Evolutionary conservation across 75 land plant genomes (phyloP), one percentile per base, ranked within the genome.

Genomic region (Chamaecyparis obtusa): DNA sequence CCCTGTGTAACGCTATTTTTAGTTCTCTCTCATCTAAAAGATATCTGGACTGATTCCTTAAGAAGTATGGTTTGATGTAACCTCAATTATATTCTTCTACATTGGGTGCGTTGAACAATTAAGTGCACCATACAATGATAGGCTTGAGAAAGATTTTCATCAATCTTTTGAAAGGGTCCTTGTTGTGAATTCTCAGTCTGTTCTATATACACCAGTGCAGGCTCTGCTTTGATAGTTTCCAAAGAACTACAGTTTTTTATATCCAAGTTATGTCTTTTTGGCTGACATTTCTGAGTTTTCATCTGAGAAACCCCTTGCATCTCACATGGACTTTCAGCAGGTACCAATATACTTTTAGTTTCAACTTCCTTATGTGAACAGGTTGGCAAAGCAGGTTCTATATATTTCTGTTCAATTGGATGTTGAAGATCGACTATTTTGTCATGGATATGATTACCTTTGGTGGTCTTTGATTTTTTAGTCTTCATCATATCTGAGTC

Each of bases 321-420:
- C 48, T 44, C 83, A 43, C 48, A 24, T 81, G 51, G 48, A 80
- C 21, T 44, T 44, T 10, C 9, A 27, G 27, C 49, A 24, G 51
- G 9, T 80, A 44, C 3, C 49, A 8, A 3, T 17, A 19, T 27
- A 41, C 41, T 80, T 27, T 44, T 9, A 48, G 49, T 9, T 48
- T 48, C 44, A 44, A 78, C 85, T 85, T 88, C 57, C 64, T 84
- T 24, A 77, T 64, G 41, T 88, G 87, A 72, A 79, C 17, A 79
- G 86, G 1, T 76, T 54, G 90, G 87, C 11, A 89, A 91, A 10
- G 86, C 27, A 72, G 88, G 88, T 88, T 95, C 97, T 35, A 85
- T 86, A 87, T 96, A 96, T 64, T 89, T 75, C 3, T 95, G 93
- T 85, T 98, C 96, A 1, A 83, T 33, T 80, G 92, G 90, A 80